Evolutionary conservation across 768 basidiomycete species (phyloP).

Genomic region (Hericium coralloides): DNA sequence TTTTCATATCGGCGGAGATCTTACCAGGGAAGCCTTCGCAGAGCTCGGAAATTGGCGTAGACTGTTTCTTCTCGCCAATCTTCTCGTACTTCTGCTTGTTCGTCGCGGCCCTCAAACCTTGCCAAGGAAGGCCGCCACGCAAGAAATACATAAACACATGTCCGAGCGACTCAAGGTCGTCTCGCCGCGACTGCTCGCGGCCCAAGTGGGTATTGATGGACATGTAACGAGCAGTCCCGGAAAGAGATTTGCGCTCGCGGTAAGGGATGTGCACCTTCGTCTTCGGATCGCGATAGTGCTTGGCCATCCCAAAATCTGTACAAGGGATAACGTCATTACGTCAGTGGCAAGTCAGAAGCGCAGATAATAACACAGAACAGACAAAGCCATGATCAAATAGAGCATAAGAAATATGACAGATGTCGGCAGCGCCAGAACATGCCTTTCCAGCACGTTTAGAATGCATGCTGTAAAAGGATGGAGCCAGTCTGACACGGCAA

Average conservation of each 20-base stretch:
- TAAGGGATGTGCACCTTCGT: constrained; percentile 99
- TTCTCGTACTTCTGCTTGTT: constrained; percentile 99
- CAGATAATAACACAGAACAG: neutral
- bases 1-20: constrained; percentile 16
- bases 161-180: constrained; percentile 93
- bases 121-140: constrained; percentile 95
- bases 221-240: constrained; percentile 98
- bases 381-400: neutral
- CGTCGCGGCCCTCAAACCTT: constrained; percentile 93
- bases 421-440: too few species aligned
- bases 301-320: constrained; percentile 97
- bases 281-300: constrained; percentile 98
- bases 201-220: constrained; percentile 98
- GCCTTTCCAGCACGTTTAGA: too few species aligned
- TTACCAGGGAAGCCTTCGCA: constrained; percentile 95
- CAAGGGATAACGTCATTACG: constrained; percentile 7
- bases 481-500: too few species aligned
- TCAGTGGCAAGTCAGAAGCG: constrained; percentile 2
- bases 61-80: constrained; percentile 99
- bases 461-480: too few species aligned
- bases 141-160: constrained; percentile 99
- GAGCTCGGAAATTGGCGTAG: constrained; percentile 81
- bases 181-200: constrained; percentile 88
- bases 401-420: too few species aligned
- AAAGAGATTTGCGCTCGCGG: constrained; percentile 92